Conservation (phyloP, 2,329 filamentous ascomycete genomes). For the Ilyonectria robusta region DNA sequence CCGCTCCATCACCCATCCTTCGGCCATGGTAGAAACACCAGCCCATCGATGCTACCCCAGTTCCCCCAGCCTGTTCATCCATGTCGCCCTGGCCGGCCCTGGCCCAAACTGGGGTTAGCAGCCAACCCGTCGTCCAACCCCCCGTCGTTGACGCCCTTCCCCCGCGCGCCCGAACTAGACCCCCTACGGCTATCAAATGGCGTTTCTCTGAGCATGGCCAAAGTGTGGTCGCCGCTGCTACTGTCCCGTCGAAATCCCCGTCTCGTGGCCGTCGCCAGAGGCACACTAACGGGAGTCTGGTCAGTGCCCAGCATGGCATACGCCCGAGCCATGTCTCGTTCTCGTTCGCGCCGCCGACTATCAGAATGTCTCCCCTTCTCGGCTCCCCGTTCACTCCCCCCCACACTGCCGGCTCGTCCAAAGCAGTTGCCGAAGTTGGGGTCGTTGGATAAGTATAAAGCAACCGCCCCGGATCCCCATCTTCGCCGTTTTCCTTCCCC, state of each 20-base stretch:
- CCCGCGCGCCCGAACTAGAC: not conserved
- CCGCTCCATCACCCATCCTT: constrained; percentile 4
- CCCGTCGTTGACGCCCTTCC: not conserved
- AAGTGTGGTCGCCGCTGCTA: no score
- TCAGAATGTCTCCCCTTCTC: constrained; percentile 5
- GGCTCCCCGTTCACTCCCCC: constrained; percentile 8
- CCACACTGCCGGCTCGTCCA: constrained; percentile 12
- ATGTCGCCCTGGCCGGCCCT: constrained; percentile 4
- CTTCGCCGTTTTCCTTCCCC: not conserved
- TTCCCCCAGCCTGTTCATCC: constrained; percentile 5
- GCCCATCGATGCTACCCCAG: not conserved
- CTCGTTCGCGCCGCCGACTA: not conserved
- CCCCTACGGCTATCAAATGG: not conserved
- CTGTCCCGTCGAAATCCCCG: not conserved
- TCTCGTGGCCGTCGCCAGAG: not conserved
- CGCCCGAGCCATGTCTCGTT: not conserved
- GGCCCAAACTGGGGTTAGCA: constrained; percentile 23
- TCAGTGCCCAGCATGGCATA: not conserved
- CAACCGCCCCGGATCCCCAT: constrained; percentile 20
- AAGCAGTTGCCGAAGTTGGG: constrained; percentile 27
- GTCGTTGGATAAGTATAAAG: constrained; percentile 22
- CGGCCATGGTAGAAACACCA: not conserved
- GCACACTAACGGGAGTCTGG: not conserved
- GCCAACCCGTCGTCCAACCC: not conserved
- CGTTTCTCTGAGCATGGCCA: not conserved